Conservation (phyloP, 306 rosid genomes). For the Ammopiptanthus mongolicus region DNA sequence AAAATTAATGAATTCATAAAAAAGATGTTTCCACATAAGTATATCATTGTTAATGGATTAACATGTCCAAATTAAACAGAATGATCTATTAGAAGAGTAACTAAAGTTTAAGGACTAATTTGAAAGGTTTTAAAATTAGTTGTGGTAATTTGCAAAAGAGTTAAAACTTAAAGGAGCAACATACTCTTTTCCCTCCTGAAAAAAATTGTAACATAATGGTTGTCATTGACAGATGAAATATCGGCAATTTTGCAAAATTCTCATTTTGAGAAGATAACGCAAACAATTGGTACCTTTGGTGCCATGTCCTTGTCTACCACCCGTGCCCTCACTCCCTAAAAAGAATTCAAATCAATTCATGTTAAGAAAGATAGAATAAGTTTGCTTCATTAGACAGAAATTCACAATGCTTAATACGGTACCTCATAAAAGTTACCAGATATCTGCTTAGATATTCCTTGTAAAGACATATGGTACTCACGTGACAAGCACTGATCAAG, state of each 20-base stretch:
- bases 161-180: too few species aligned
- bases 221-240: neutral
- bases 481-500: conserved; percentile 83
- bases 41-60: too few species aligned
- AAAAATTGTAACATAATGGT: neutral
- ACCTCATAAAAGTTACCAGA: conserved; percentile 89
- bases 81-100: neutral
- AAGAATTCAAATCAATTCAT: conserved; percentile 22
- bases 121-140: neutral
- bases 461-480: conserved; percentile 79
- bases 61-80: neutral
- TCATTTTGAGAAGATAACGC: neutral
- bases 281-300: conserved; percentile 61
- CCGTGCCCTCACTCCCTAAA: conserved; percentile 82
- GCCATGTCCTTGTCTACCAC: conserved; percentile 74
- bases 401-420: neutral
- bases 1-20: too few species aligned
- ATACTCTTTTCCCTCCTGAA: too few species aligned
- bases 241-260: neutral
- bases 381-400: neutral
- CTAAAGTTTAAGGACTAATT: neutral
- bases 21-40: too few species aligned
- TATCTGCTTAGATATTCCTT: conserved; percentile 48
- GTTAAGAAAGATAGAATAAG: neutral
- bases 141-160: neutral